Base-by-base conservation (phyloP, 1,284 basidiomycete genomes). In the Caloboletus firmus region DNA sequence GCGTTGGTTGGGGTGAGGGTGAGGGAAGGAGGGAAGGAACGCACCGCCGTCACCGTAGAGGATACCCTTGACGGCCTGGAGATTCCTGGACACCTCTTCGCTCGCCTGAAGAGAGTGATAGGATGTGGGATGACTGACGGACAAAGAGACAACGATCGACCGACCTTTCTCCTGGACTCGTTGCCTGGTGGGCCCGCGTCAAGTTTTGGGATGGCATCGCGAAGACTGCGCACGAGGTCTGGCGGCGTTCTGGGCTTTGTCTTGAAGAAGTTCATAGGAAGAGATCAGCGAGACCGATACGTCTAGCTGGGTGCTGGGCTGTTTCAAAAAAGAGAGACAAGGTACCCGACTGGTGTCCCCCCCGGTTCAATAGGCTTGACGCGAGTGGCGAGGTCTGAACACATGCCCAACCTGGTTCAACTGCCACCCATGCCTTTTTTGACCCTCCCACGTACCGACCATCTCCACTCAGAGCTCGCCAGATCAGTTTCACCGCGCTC, bases 231-330 rank as follows among this genome's bases (percentile, higher is more conserved):
- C 32, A 95, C 89, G 53, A 93, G 83, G 70, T 96, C 93, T 43
- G 89, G 83, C 12, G 94, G 93, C 34, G 89, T 88, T 64, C 91
- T 79, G 41, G 83, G 85, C 72, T 93, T 95, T 24, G 91, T 86
- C 76, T 91, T 94, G 85, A 96, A 96, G 78, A 96, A 95, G 74
- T 96, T 96, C 93, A 95, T 95, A 15, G 31, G 10, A 28, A 31
- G 28, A 18, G 40, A 48, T 24, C 18, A 51, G 37, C 37, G 36
- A 35, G 49, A 44, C 51, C 36, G 20, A 41, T 20, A 3, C 6
- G 40, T 26, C 31, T 30, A 15, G 32, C 42, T 44, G n/a, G 22
- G 20, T 11, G 24, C 35, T 15, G 12, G 24, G 32, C n/a, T 31
- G 52, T 39, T 57, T 45, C 20, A 18, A 32, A 31, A 35, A 36